Percentiles rank a stretch among this genome's conserved stretches.
Conservation (phyloP, 2,329 filamentous ascomycete genomes). For the Tetracladium maxilliforme region DNA sequence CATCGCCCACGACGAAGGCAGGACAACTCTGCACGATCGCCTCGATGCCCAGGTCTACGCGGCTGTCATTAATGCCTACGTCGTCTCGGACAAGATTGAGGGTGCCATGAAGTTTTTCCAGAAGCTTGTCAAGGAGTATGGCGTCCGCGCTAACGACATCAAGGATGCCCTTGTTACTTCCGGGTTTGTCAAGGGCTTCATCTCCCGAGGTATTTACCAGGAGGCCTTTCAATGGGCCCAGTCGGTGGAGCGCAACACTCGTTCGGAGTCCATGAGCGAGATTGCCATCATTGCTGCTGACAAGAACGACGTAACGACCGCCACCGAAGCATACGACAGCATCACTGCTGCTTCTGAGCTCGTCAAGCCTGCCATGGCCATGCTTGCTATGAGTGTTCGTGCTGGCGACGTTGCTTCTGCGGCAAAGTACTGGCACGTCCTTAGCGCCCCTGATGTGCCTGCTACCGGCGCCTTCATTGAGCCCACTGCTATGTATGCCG, state of each 20-base stretch:
- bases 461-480: slow-evolving; percentile 60
- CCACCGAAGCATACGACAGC: slow-evolving; percentile 48
- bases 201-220: slow-evolving; percentile 53
- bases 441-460: slow-evolving; percentile 46
- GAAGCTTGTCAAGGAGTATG: slow-evolving; percentile 54
- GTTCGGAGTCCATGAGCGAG: slow-evolving; percentile 50
- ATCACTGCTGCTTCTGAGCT: slow-evolving; percentile 35
- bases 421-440: slow-evolving; percentile 64
- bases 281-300: slow-evolving; percentile 74
- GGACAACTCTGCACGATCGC: slow-evolving; percentile 51
- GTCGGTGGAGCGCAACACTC: slow-evolving; percentile 41
- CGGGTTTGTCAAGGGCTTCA: slow-evolving; percentile 67
- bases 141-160: slow-evolving; percentile 42
- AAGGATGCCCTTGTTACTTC: slow-evolving; percentile 57
- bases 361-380: slow-evolving; percentile 54
- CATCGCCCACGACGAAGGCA: slow-evolving; percentile 68
- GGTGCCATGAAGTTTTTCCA: slow-evolving; percentile 77
- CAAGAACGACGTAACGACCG: slow-evolving; percentile 53
- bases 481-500: slow-evolving; percentile 78
- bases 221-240: slow-evolving; percentile 65
- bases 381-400: slow-evolving; percentile 78
- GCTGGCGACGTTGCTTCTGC: slow-evolving; percentile 66
- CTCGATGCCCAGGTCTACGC: slow-evolving; percentile 80
- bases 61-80: slow-evolving; percentile 79
- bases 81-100: slow-evolving; percentile 64